Percentiles rank a stretch among this genome's conserved stretches.
phyloP scores from a whole-genome alignment of 2,329 filamentous ascomycete species.

The Monosporascus sp. region DNA sequence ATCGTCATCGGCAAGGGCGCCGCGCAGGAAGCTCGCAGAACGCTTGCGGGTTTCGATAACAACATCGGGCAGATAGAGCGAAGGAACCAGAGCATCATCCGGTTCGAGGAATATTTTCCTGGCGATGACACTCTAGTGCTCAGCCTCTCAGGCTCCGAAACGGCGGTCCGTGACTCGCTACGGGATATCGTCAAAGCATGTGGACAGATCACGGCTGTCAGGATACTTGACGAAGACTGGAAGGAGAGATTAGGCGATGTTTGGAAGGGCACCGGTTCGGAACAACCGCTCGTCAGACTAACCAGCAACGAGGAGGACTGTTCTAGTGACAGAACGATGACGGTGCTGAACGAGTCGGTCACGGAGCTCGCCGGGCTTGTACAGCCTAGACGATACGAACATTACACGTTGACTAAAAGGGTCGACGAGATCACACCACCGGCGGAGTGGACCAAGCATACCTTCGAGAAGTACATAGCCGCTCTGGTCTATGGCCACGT shows the following conservation, averaged over 20 bases:
- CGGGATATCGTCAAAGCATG: slow-evolving; percentile 19
- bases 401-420: slow-evolving; percentile 14
- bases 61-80: slow-evolving; percentile 17
- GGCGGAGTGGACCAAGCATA: slow-evolving; percentile 19
- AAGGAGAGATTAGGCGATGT: slow-evolving; percentile 10
- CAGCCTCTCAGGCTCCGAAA: slow-evolving; percentile 19
- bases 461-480: slow-evolving; percentile 24
- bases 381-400: slow-evolving; percentile 5
- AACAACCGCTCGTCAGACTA: slow-evolving; percentile 8
- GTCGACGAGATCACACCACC: slow-evolving; percentile 21
- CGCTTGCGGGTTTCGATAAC: slow-evolving; percentile 17
- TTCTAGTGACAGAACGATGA: slow-evolving; percentile 14
- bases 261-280: slow-evolving; percentile 6
- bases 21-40: slow-evolving; percentile 15
- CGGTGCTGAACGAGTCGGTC: slow-evolving; percentile 8
- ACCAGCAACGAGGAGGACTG: slow-evolving; percentile 7
- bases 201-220: slow-evolving; percentile 20
- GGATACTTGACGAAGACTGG: slow-evolving; percentile 14
- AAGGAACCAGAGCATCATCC: slow-evolving; percentile 19
- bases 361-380: neutral
- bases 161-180: slow-evolving; percentile 19
- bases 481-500: slow-evolving; percentile 19
- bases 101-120: slow-evolving; percentile 12
- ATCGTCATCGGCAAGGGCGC: slow-evolving; percentile 19
- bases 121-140: slow-evolving; percentile 15